Evolutionary conservation across 2,329 filamentous ascomycete genomes (phyloP).

Genomic region (Xylaria sp.): DNA sequence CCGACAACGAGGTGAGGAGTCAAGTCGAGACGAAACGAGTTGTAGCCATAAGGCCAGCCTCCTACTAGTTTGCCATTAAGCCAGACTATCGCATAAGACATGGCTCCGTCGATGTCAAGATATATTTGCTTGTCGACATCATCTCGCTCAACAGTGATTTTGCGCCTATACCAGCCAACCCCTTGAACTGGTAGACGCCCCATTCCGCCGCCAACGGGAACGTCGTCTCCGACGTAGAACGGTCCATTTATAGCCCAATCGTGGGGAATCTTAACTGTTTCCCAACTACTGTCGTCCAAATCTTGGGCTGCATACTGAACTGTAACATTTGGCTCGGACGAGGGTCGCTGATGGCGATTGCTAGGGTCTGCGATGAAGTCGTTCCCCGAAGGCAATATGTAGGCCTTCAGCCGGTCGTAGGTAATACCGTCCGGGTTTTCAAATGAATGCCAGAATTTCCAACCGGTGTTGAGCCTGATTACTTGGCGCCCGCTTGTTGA

Average conservation of each 20-base stretch:
- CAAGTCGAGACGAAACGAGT: constrained; percentile 62
- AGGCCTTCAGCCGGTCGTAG: constrained; percentile 49
- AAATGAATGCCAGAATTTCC: constrained; percentile 51
- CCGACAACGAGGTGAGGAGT: constrained; percentile 55
- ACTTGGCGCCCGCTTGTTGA: constrained; percentile 45
- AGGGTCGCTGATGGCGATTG: constrained; percentile 39
- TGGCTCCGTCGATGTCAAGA: constrained; percentile 59
- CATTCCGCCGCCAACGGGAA: constrained; percentile 51
- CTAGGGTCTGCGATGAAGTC: constrained; percentile 45
- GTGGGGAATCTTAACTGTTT: constrained; percentile 54
- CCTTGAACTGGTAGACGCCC: constrained; percentile 61
- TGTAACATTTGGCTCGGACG: constrained; percentile 41
- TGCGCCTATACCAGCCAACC: constrained; percentile 61
- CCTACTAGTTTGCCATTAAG: constrained; percentile 61
- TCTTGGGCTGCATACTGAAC: constrained; percentile 45
- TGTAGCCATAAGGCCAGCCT: constrained; percentile 63
- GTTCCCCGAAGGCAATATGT: constrained; percentile 50
- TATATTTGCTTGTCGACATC: constrained; percentile 41
- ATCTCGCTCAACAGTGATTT: constrained; percentile 43
- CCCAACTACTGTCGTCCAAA: constrained; percentile 51
- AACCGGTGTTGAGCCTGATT: constrained; percentile 49
- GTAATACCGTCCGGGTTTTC: constrained; percentile 50
- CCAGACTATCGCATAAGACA: constrained; percentile 63
- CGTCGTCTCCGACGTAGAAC: constrained; percentile 48
- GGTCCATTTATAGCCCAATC: constrained; percentile 59